These are phyloP conservation scores for Macrophomina tecta DNA, from an alignment of 2,329 filamentous ascomycete genomes.

Conservation along the genomic window DNA sequence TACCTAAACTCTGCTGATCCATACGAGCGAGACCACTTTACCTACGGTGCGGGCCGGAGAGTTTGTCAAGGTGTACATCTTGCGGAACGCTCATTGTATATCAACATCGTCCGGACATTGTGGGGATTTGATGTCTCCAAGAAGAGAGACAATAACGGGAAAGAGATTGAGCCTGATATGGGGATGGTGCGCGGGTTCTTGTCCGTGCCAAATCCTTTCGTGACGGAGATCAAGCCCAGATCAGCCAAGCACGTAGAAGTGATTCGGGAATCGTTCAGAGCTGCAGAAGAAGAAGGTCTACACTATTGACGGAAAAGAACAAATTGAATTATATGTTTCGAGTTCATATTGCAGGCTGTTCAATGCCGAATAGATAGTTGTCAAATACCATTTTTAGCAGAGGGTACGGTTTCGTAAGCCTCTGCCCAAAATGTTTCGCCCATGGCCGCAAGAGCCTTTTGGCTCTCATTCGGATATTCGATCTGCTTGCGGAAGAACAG, in stretches of 20 bases:
- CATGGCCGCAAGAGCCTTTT: slow-evolving; percentile 45
- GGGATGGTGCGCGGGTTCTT: slow-evolving; percentile 42
- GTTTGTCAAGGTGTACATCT: slow-evolving; percentile 46
- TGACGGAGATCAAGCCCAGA: slow-evolving; percentile 40
- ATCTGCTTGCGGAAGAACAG: slow-evolving; percentile 48
- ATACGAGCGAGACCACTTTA: slow-evolving; percentile 43
- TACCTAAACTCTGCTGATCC: slow-evolving; percentile 43
- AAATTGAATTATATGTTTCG: not conserved
- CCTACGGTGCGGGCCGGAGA: slow-evolving; percentile 43
- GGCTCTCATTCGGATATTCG: slow-evolving; percentile 49
- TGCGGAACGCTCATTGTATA: slow-evolving; percentile 44
- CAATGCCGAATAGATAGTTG: not conserved
- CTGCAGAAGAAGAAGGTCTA: slow-evolving; percentile 36
- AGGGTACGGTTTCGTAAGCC: slow-evolving; percentile 38
- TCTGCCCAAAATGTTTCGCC: slow-evolving; percentile 42
- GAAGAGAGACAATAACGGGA: slow-evolving; percentile 37
- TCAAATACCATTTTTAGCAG: slow-evolving; percentile 28
- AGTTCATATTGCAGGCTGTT: too few relatives aligned
- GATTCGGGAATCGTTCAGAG: slow-evolving; percentile 34
- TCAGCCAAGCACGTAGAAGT: slow-evolving; percentile 35
- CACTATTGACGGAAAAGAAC: not conserved
- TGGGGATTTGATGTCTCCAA: slow-evolving; percentile 44
- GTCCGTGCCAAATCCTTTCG: slow-evolving; percentile 40
- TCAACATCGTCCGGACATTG: slow-evolving; percentile 43
- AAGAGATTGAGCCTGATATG: slow-evolving; percentile 35